Conservation (phyloP, 495 filamentous ascomycete genomes). For the Cenococcum geophilum region DNA sequence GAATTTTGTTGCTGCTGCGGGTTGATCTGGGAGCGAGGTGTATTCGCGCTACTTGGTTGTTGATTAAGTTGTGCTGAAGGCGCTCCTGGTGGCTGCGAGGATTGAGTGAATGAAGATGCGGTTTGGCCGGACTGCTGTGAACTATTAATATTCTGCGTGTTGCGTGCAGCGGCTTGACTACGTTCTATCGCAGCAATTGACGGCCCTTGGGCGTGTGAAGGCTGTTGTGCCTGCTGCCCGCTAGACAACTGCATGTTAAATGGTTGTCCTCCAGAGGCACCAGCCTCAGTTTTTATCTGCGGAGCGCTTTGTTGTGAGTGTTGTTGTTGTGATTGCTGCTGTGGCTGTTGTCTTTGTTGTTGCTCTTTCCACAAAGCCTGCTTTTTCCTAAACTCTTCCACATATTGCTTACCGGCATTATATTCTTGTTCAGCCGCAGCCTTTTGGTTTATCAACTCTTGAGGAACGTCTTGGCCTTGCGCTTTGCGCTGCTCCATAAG, state of each 20-base stretch:
- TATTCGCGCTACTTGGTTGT: slow-evolving; percentile 20
- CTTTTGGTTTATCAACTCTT: slow-evolving; percentile 19
- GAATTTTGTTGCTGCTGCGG: slow-evolving; percentile 25
- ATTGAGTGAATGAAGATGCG: not conserved
- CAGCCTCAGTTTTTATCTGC: slow-evolving; percentile 15
- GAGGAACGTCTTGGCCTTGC: slow-evolving; percentile 17
- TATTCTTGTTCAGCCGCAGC: slow-evolving; percentile 17
- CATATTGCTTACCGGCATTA: slow-evolving; percentile 12
- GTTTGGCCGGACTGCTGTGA: not conserved
- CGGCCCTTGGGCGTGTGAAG: not conserved
- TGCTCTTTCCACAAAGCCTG: slow-evolving; percentile 22
- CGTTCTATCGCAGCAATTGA: slow-evolving; percentile 5
- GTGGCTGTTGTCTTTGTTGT: slow-evolving; percentile 24
- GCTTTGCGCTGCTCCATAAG: slow-evolving; percentile 19
- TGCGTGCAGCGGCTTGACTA: not conserved
- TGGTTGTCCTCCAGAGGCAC: slow-evolving; percentile 7
- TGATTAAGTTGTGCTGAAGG: slow-evolving; percentile 11
- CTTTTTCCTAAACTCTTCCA: slow-evolving; percentile 26
- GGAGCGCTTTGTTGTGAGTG: slow-evolving; percentile 4
- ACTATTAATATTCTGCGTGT: not conserved
- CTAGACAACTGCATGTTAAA: slow-evolving; percentile 11
- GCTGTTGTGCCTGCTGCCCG: slow-evolving; percentile 8
- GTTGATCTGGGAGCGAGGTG: slow-evolving; percentile 29
- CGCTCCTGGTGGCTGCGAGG: slow-evolving; percentile 5
- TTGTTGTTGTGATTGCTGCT: slow-evolving; percentile 10